phyloP scores from a whole-genome alignment of 495 filamentous ascomycete species.

The Penicillium verhagenii region DNA sequence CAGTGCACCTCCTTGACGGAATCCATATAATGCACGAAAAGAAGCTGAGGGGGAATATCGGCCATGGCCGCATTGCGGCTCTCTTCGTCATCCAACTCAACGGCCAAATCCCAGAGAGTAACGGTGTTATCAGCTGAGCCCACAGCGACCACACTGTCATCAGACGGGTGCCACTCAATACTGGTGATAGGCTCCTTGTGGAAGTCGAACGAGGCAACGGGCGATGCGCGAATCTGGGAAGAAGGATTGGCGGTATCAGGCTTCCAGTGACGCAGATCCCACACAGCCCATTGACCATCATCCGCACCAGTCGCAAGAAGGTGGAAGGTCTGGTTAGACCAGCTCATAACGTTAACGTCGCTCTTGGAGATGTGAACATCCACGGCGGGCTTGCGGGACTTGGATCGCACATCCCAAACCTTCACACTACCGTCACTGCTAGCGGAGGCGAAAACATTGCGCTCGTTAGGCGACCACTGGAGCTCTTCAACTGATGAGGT shows the following conservation, averaged over 20 bases:
- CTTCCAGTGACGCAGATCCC: conserved; percentile 96
- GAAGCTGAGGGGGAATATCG: conserved; percentile 88
- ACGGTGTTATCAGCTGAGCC: conserved; percentile 91
- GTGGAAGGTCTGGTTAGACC: conserved; percentile 82
- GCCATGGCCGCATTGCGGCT: conserved; percentile 81
- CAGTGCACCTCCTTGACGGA: conserved; percentile 93
- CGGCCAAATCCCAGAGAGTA: conserved; percentile 94
- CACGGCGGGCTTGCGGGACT: conserved; percentile 78
- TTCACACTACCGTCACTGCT: conserved; percentile 92
- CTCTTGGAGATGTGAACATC: conserved; percentile 78
- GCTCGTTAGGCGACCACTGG: conserved; percentile 92
- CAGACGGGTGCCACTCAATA: conserved; percentile 95
- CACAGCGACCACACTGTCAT: conserved; percentile 91
- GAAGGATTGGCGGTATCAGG: conserved; percentile 49
- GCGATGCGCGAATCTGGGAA: conserved; percentile 51
- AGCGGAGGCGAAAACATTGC: conserved; percentile 87
- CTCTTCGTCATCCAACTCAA: conserved; percentile 96
- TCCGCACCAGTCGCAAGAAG: conserved; percentile 91
- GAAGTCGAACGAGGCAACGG: conserved; percentile 87
- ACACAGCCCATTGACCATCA: conserved; percentile 91
- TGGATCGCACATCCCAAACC: conserved; percentile 91
- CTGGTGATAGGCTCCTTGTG: conserved; percentile 95
- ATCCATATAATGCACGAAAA: conserved; percentile 97
- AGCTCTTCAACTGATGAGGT: conserved; percentile 85
- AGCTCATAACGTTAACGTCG: conserved; percentile 95